Base-by-base conservation (phyloP, 805 yeast genomes). In the Pichia thaimueangensis region DNA sequence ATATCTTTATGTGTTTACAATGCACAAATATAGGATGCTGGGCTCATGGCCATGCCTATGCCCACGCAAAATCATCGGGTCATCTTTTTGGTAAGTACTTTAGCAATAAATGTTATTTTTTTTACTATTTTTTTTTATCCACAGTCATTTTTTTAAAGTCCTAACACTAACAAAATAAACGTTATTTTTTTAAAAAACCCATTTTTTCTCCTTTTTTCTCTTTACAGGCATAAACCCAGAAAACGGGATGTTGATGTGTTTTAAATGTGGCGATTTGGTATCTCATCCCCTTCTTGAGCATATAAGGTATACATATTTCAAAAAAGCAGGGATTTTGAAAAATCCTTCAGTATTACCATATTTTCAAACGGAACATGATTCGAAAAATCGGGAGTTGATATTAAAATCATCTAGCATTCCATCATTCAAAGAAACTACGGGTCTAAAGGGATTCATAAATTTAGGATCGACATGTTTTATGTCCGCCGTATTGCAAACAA, bases 391-490 rank as follows among this genome's bases (percentile, higher is more conserved):
- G 3, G 52, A 56, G 19, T 39, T 64, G 21, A 57, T 71, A 5
- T 37, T 45, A 2, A 40, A 60, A 19, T 56, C 63, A 27, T 64
- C 74, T 2, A 55, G 62, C 33, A 13, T 54, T 5, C 85, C 86
- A 28, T 59, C 67, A 17, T 63, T 56, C 52, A 73, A 72, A 40
- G 82, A 89, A 1, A 69, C 77, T 6, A 73, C 80, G n/a, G 97
- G 97, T 0, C 66, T 93, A 17, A 74, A 84, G 40, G 98, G 98
- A 3, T 76, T 93, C 52, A 80, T 87, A 39, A 91, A 91, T 60
- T 78, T 91, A 80, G 99, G 99, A 0, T 85, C 98, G 0, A 93
- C 98, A 0, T 93, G 99, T 66, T 93, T 87, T 65, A 91, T 93
- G 86, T 85, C 95, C 52, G 83, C 91, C 29, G 78, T 89, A n/a